A percentile compares a stretch with the other conserved stretches of the same genome.
Conservation (phyloP, 345 rosid genomes). For the Mangifera indica region DNA sequence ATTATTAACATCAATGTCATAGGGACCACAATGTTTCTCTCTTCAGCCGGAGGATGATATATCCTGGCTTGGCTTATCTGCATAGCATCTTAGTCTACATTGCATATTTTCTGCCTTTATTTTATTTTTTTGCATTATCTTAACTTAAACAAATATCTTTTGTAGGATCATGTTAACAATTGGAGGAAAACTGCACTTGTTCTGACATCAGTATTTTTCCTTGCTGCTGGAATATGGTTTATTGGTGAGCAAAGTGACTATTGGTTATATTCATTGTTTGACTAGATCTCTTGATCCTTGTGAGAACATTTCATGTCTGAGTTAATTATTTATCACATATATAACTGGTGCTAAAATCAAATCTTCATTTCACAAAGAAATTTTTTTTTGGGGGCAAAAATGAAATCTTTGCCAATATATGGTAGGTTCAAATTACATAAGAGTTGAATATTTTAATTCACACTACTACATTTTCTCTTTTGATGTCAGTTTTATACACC, state of each 20-base stretch:
- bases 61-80: neutral
- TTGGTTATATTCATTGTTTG: neutral
- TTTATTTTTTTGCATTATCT: slow-evolving; percentile 9
- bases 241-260: slow-evolving; percentile 48
- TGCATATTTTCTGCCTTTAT: neutral
- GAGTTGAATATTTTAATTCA: neutral
- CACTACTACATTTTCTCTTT: neutral
- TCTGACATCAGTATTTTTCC: slow-evolving; percentile 71
- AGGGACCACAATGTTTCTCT: neutral
- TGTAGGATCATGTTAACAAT: slow-evolving; percentile 61
- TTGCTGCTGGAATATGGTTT: slow-evolving; percentile 78
- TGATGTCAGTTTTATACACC: neutral
- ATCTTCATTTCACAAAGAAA: neutral
- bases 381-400: neutral
- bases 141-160: slow-evolving; percentile 9
- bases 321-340: neutral
- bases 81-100: slow-evolving; percentile 3
- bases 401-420: neutral
- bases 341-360: neutral
- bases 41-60: neutral
- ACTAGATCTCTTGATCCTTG: neutral
- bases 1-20: neutral
- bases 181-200: slow-evolving; percentile 87
- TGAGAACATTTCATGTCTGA: neutral
- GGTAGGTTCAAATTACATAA: neutral